Base-by-base conservation (phyloP, 208 protist genomes). In the Acanthamoeba divionensis region DNA sequence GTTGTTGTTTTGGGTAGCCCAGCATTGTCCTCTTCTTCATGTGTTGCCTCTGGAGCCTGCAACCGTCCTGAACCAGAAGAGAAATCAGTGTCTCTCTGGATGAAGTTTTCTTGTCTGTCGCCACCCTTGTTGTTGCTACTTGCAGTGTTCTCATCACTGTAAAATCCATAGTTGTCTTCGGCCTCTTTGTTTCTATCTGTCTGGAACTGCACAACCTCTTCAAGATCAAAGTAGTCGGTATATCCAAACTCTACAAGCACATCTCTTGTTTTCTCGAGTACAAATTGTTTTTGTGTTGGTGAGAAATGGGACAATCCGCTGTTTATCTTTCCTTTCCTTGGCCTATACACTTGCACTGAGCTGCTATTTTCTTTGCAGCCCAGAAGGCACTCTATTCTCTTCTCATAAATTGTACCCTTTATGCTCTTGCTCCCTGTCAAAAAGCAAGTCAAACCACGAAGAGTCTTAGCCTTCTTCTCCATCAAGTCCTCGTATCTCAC, bases 401-500 rank as follows among this genome's bases (percentile, higher is more conserved):
- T 48, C 0, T 79, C 69, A 33, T 54, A 54, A 24, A 54, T 48
- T 0, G 69, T 54, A 48, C 44, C 69, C 69, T 79, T 79, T 41
- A 79, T 41, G 45, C 45, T n/a, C 44, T 79, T 79, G 69, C 50
- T 41, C 24, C 36, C 44, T 41, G 33, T 38, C 45, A 79, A 48
- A 48, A 79, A 79, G 44, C 69, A 79, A 48, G 55, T 26, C n/a
- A 79, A 48, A 33, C 69, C 69, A 2, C 69, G 69, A 41, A 79
- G 50, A 48, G 69, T 79, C 45, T 48, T 41, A 41, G 45, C 50
- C 15, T 48, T n/a, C 3, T 33, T 41, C n/a, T 4, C n/a, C 69
- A 79, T 79, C 45, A 85, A 41, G 75, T 85, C 75, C 54, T 85
- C 75, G 75, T 85, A 85, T 48, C 75, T 48, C 2, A 85, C 75